phyloP scores from a whole-genome alignment of 768 basidiomycete species.

The Scleroderma citrinum region DNA sequence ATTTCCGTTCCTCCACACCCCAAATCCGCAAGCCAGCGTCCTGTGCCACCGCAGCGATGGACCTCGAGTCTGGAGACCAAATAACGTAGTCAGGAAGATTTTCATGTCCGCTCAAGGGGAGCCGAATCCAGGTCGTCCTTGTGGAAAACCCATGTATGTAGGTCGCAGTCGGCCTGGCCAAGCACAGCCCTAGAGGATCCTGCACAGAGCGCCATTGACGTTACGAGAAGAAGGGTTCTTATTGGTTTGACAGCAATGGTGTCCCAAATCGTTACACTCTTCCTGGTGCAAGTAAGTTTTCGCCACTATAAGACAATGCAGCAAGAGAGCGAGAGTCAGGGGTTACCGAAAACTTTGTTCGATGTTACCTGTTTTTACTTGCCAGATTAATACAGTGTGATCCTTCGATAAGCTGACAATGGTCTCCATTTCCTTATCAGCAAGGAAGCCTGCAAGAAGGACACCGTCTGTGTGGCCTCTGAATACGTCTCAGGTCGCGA shows the following conservation, averaged over 20 bases:
- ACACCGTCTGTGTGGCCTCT: background rate
- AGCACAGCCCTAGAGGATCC: slow-evolving; percentile 4
- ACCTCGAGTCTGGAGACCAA: slow-evolving; percentile 5
- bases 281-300: background rate
- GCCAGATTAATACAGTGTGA: slow-evolving; percentile 5
- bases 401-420: slow-evolving; percentile 10
- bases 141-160: slow-evolving; percentile 9
- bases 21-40: background rate
- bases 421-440: background rate
- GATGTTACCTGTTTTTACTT: slow-evolving; percentile 1
- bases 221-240: background rate
- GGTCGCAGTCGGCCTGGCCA: slow-evolving; percentile 9
- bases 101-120: slow-evolving; percentile 1
- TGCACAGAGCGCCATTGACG: background rate
- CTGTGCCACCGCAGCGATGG: background rate
- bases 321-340: background rate
- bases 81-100: slow-evolving; percentile 2
- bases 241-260: background rate
- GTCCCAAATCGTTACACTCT: background rate
- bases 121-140: background rate
- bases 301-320: background rate
- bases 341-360: background rate
- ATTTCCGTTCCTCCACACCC: background rate
- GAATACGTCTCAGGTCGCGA: background rate
- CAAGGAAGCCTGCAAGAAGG: background rate